Evolutionary conservation across 345 rosid genomes (phyloP).

Genomic region (Euphorbia pulcherrima): DNA sequence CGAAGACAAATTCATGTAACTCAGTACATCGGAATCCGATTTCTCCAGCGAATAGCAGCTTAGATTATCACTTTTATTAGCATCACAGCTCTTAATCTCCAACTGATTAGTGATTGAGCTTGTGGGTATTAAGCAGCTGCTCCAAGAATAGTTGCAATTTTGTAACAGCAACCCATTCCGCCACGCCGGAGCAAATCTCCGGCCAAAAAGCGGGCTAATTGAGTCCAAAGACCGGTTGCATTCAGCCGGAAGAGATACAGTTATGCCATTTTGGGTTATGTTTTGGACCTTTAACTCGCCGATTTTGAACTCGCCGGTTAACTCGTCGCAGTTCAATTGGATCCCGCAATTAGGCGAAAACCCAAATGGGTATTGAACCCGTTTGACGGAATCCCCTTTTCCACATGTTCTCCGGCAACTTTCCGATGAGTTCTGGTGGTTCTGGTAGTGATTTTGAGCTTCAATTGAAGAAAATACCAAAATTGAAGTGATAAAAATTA

Average conservation of each 20-base stretch:
- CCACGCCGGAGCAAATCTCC: slow-evolving; percentile 39
- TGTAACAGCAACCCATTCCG: slow-evolving; percentile 57
- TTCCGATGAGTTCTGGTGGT: slow-evolving; percentile 6
- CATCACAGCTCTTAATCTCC: background rate
- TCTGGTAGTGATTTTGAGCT: slow-evolving; percentile 19
- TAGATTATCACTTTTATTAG: slow-evolving; percentile 23
- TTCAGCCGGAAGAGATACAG: slow-evolving; percentile 37
- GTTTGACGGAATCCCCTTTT: slow-evolving; percentile 9
- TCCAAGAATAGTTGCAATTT: slow-evolving; percentile 25
- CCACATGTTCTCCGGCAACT: slow-evolving; percentile 39
- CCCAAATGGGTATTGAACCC: slow-evolving; percentile 69
- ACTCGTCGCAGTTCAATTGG: slow-evolving; percentile 31
- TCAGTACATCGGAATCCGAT: slow-evolving; percentile 18
- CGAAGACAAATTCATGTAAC: slow-evolving; percentile 11
- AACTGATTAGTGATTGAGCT: slow-evolving; percentile 6
- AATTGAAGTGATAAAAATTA: slow-evolving; percentile 8
- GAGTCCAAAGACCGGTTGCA: slow-evolving; percentile 38
- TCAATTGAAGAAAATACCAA: slow-evolving; percentile 1
- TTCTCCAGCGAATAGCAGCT: slow-evolving; percentile 39
- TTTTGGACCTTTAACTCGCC: slow-evolving; percentile 51
- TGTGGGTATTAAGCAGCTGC: slow-evolving; percentile 40
- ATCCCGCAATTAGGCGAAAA: slow-evolving; percentile 51
- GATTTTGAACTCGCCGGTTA: slow-evolving; percentile 16
- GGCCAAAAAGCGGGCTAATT: slow-evolving; percentile 32
- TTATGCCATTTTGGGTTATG: slow-evolving; percentile 41